A percentile compares a stretch with the other conserved stretches of the same genome.
These are phyloP conservation scores for Garcia nutans DNA, from an alignment of 345 rosid species.

Conservation along the genomic window DNA sequence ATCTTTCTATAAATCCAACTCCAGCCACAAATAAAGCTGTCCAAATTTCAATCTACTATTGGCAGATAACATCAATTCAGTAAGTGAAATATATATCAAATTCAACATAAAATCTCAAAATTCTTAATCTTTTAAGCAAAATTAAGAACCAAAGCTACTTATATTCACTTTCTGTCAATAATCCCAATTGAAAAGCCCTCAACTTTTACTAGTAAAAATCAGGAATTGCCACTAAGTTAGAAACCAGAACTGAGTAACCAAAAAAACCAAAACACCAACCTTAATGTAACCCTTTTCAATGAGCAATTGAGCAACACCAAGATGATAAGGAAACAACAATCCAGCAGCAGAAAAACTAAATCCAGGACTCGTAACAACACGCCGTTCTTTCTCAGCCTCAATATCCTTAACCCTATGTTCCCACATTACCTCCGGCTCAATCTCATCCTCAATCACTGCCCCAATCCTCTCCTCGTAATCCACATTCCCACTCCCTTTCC, in stretches of 20 bases:
- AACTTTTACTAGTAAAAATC: neutral
- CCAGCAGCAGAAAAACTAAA: slow-evolving; percentile 98
- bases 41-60: too few relatives aligned
- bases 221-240: neutral
- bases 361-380: slow-evolving; percentile 77
- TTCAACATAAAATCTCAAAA: neutral
- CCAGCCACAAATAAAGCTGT: too few relatives aligned
- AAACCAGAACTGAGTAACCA: neutral
- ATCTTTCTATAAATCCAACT: neutral
- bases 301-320: slow-evolving; percentile 81
- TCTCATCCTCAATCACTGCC: slow-evolving; percentile 58
- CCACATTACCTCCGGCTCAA: slow-evolving; percentile 77
- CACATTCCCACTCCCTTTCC: slow-evolving; percentile 8
- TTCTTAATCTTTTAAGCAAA: neutral
- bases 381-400: slow-evolving; percentile 76
- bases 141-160: neutral
- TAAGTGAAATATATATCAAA: too few relatives aligned
- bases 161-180: neutral
- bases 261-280: slow-evolving; percentile 33
- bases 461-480: slow-evolving; percentile 48
- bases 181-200: neutral
- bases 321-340: slow-evolving; percentile 90
- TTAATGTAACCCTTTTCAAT: slow-evolving; percentile 88
- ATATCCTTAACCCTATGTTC: slow-evolving; percentile 75
- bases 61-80: too few relatives aligned